Percentiles rank a stretch among this genome's conserved stretches.
Conservation (phyloP, 495 filamentous ascomycete genomes). For the Daldinia childiae region DNA sequence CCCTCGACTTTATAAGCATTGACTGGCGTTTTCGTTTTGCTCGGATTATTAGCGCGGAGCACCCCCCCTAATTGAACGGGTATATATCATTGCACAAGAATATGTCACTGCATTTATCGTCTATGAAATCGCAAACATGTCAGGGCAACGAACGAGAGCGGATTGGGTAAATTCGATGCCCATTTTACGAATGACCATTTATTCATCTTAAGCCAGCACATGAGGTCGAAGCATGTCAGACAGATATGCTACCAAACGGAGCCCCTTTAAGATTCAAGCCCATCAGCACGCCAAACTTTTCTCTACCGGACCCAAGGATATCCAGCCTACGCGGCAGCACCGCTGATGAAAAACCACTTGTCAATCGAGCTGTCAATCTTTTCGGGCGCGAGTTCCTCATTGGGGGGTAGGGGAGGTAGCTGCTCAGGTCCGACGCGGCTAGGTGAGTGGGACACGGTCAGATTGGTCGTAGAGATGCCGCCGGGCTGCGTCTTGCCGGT, state of each 20-base stretch:
- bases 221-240: constrained; percentile 6
- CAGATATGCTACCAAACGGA: constrained; percentile 19
- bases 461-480: constrained; percentile 83
- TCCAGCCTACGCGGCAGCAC: constrained; percentile 79
- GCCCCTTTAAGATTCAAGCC: constrained; percentile 21
- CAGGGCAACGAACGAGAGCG: neutral
- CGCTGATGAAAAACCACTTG: constrained; percentile 99
- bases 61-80: neutral
- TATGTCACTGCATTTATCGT: neutral
- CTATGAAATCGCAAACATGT: neutral
- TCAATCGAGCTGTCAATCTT: constrained; percentile 96
- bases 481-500: constrained; percentile 82
- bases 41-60: constrained; percentile 34
- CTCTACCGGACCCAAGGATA: constrained; percentile 35
- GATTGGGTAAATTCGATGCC: neutral
- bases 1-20: constrained; percentile 39
- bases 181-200: constrained; percentile 7
- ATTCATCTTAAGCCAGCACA: constrained; percentile 20
- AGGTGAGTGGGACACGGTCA: constrained; percentile 73
- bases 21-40: constrained; percentile 48
- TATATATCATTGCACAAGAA: neutral
- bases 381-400: constrained; percentile 81
- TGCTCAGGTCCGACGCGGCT: constrained; percentile 70
- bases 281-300: constrained; percentile 35
- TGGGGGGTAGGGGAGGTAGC: constrained; percentile 75